These are phyloP conservation scores for Ganoderma multipileum DNA, from an alignment of 1,284 basidiomycete species.

Conservation along the genomic window DNA sequence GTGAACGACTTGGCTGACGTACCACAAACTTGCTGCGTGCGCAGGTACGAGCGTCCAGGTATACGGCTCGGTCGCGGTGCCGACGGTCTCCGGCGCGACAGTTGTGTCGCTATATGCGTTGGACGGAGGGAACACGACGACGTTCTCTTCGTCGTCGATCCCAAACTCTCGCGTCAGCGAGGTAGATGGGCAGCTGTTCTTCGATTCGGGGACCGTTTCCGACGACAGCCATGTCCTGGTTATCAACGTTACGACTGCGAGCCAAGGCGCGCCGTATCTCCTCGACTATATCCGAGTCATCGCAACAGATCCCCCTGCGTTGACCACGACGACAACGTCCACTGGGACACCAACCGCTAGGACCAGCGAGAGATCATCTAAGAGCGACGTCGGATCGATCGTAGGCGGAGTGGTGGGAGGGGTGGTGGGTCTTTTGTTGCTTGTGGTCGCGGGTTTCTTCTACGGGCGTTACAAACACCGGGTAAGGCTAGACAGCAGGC, in stretches of 20 bases:
- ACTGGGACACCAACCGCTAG: slow-evolving; percentile 1
- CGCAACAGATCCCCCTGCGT: slow-evolving; percentile 11
- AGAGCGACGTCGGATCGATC: slow-evolving; percentile 21
- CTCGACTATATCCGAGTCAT: slow-evolving; percentile 21
- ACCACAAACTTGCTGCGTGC: background rate
- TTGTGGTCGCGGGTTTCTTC: slow-evolving; percentile 14
- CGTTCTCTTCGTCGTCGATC: slow-evolving; percentile 16
- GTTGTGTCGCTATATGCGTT: slow-evolving; percentile 17
- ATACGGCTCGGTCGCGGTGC: slow-evolving; percentile 18
- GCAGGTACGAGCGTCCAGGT: slow-evolving; percentile 23
- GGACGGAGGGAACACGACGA: slow-evolving; percentile 10
- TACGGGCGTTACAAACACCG: slow-evolving; percentile 23
- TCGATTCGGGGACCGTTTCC: slow-evolving; percentile 19
- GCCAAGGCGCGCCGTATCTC: slow-evolving; percentile 17
- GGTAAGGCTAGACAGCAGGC: slow-evolving; percentile 10
- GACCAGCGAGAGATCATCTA: slow-evolving; percentile 1
- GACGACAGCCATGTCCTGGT: slow-evolving; percentile 14
- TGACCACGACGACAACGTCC: slow-evolving; percentile 7
- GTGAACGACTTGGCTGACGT: background rate
- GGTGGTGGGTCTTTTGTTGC: slow-evolving; percentile 15
- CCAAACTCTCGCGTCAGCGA: slow-evolving; percentile 8
- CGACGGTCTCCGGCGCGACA: slow-evolving; percentile 14
- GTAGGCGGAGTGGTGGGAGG: slow-evolving; percentile 21
- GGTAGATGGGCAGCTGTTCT: slow-evolving; percentile 18
- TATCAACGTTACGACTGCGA: slow-evolving; percentile 20